These are phyloP conservation scores for Chlorella vulgaris DNA, from an alignment of 139 green algal species.

Conservation along the genomic window DNA sequence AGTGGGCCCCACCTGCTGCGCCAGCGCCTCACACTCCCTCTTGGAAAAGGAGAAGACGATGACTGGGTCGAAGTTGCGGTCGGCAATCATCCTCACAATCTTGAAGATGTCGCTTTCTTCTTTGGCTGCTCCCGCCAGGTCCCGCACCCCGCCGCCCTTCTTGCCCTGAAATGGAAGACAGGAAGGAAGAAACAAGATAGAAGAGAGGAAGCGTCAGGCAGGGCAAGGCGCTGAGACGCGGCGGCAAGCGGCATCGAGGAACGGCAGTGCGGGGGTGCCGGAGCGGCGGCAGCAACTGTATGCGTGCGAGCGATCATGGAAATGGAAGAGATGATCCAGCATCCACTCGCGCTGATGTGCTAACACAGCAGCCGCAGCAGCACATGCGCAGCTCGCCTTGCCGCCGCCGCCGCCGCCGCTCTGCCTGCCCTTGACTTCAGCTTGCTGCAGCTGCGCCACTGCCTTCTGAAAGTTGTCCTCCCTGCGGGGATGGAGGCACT, in stretches of 20 bases:
- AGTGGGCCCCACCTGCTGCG: constrained; percentile 27
- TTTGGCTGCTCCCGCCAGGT: constrained; percentile 19
- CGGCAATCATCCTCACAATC: constrained; percentile 90
- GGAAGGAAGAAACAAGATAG: not conserved
- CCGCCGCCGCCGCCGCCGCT: not conserved
- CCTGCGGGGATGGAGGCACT: not conserved
- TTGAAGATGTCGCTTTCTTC: constrained; percentile 86
- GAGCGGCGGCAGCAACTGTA: too few species aligned
- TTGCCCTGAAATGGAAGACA: constrained; percentile 22
- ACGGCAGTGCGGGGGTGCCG: too few species aligned
- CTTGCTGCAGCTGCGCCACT: constrained; percentile 54
- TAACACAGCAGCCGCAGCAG: too few species aligned
- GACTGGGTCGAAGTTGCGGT: constrained; percentile 83
- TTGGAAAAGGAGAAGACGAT: constrained; percentile 88
- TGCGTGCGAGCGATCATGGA: too few species aligned
- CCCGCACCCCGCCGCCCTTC: constrained; percentile 13
- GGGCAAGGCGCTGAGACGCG: not conserved
- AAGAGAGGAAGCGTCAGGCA: not conserved
- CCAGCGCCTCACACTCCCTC: constrained; percentile 71
- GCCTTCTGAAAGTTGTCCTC: constrained; percentile 78
- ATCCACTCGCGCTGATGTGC: too few species aligned
- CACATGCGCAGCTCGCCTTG: not conserved
- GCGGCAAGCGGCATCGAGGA: too few species aligned
- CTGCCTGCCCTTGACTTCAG: constrained; percentile 11
- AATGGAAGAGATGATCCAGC: too few species aligned